A percentile compares a stretch with the other conserved stretches of the same genome.
Evolutionary conservation across 2,329 filamentous ascomycete species (phyloP).

Genomic region (Pestalotiopsis sp.): DNA sequence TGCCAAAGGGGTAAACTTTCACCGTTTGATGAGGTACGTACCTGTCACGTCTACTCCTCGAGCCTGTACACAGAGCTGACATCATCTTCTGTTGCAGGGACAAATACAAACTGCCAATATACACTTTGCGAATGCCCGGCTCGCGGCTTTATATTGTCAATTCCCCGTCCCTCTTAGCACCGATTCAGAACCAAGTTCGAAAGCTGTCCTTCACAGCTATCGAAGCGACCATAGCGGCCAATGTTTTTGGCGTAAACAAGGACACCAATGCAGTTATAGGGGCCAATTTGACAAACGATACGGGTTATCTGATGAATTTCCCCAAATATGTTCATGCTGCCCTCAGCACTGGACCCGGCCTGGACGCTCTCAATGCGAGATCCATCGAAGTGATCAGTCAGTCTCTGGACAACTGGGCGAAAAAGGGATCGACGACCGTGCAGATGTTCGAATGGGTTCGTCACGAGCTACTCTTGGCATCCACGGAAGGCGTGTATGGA

Average conservation of each 20-base stretch:
- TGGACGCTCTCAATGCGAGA: conserved; percentile 20
- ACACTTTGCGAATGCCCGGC: conserved; percentile 19
- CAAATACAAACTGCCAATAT: conserved; percentile 18
- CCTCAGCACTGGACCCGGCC: conserved; percentile 16
- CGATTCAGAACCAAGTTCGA: conserved; percentile 18
- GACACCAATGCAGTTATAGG: conserved; percentile 14
- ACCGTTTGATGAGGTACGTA: neutral
- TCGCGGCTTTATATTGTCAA: conserved; percentile 21
- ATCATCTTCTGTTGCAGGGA: neutral
- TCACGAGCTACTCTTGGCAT: conserved; percentile 21
- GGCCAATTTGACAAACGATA: conserved; percentile 10
- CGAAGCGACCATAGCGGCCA: conserved; percentile 12
- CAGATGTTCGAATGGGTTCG: conserved; percentile 22
- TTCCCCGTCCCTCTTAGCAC: conserved; percentile 12
- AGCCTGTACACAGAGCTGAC: no score
- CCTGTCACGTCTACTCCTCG: no score
- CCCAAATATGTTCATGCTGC: conserved; percentile 18
- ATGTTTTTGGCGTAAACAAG: conserved; percentile 18
- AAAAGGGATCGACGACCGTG: conserved; percentile 10
- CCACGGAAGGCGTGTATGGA: conserved; percentile 24
- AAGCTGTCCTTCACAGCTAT: conserved; percentile 18
- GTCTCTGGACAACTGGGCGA: conserved; percentile 15
- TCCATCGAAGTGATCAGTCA: conserved; percentile 18
- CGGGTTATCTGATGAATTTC: conserved; percentile 21
- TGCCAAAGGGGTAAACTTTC: neutral